Base-by-base conservation (phyloP, 2,329 filamentous ascomycete species). In the Epichloe sylvatica region DNA sequence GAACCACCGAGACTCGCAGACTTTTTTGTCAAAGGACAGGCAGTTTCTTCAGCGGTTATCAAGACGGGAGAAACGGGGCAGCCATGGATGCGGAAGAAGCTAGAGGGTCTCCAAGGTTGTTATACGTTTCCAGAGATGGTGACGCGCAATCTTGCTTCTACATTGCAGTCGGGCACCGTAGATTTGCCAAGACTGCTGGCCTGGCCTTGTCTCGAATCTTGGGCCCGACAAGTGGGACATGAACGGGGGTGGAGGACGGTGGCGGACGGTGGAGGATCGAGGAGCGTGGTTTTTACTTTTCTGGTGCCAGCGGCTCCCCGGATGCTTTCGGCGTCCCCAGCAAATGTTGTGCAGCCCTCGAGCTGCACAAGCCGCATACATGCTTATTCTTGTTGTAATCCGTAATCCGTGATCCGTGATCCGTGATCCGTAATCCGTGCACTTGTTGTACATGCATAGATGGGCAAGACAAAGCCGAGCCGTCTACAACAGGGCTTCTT, bases 141-240 rank as follows among this genome's bases (percentile, higher is more conserved):
- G 38, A 47, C 38, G 38, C 45, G 37, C 45, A 41, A 41, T 23
- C 38, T 17, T 47, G 12, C n/a, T 25, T 17, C 17, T 17, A 17
- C 17, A 17, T 17, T 25, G 23, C 25, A 30, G 25, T 30, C 25
- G 25, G 25, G 25, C 25, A 30, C 36, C 33, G 44, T 38, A 50
- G 30, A 42, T 25, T 25, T 44, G 49, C 49, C 49, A 50, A 50
- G 49, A 2, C 49, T 19, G 25, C 25, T 12, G 30, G 30, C 30
- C 30, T 9, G 30, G 30, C 30, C 30, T 11, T 30, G 46, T 40
- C 46, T 48, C 39, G n/a, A 48, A 37, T 11, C 23, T 15, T 4
- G 41, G 19, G 39, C 39, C 30, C 39, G n/a, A 43, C 3, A 37
- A 23, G 39, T 43, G 46, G 46, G 25, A 47, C 39, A 8, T 23